phyloP scores from a whole-genome alignment of 2,329 filamentous ascomycete species.

The Rosellinia necatrix region DNA sequence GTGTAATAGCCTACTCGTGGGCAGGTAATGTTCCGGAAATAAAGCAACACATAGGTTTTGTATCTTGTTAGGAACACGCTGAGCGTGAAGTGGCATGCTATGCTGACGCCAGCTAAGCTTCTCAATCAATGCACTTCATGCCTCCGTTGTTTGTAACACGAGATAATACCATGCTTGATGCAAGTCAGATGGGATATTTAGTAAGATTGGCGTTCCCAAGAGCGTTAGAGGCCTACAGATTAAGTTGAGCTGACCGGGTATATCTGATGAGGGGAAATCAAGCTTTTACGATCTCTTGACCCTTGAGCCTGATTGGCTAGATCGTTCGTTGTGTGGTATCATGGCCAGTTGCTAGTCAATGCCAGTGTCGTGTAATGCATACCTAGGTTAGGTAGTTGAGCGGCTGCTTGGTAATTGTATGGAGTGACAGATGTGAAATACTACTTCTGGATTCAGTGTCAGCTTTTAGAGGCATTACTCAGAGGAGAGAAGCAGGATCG shows the following conservation, averaged over 20 bases:
- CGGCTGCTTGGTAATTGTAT: constrained; percentile 2
- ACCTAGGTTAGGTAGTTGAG: no score
- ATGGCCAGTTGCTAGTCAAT: neutral
- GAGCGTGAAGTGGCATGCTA: constrained; percentile 4
- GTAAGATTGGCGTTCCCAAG: constrained; percentile 3
- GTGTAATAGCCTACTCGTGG: no score
- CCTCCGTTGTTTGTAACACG: constrained; percentile 6
- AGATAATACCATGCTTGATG: constrained; percentile 5
- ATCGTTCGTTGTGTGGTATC: neutral
- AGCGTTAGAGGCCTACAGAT: neutral
- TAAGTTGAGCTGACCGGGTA: constrained; percentile 5
- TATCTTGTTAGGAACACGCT: constrained; percentile 4
- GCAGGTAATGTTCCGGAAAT: no score
- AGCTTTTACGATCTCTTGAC: constrained; percentile 1
- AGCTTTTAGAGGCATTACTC: constrained; percentile 11
- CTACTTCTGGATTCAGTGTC: constrained; percentile 5
- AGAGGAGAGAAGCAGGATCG: neutral
- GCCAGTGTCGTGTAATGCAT: neutral
- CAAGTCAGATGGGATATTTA: constrained; percentile 1
- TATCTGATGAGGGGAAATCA: neutral
- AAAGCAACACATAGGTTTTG: no score
- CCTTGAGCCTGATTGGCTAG: constrained; percentile 7
- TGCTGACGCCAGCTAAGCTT: constrained; percentile 16
- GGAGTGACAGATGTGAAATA: constrained; percentile 11
- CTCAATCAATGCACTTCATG: neutral